Evolutionary conservation across 1,139 yeast genomes (phyloP), one percentile per base, ranked within the genome.

Genomic region (Nakaseomyces bracarensis): DNA sequence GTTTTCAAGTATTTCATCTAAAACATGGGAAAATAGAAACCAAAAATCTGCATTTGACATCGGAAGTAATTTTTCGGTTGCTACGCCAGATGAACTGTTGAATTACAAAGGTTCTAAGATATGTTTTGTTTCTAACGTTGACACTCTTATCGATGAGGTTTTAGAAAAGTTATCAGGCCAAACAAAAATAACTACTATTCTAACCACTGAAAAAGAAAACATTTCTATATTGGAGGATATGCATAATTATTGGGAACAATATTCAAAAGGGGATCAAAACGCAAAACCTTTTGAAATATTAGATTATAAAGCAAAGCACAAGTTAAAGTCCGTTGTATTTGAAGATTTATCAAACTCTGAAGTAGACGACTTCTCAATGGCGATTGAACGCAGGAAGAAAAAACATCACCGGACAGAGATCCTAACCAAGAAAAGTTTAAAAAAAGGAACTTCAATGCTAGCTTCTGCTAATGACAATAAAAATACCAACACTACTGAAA

Each of bases 1-100:
- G 97, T 83, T 91, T 91, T 79, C 94, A 0, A 75, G 89, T 1
- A 73, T 78, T 21, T 73, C 87, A 35, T 74, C 85, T 26, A 81
- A 82, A 52, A 82, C 80, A 42, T 86, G 96, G 91, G 95, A 85
- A 52, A 67, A 72, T 9, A 72, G 77, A 49, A 79, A 59, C 35
- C 55, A 77, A 42, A 75, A 75, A 43, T 75, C 82, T 2, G 96
- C 96, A 7, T 66, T 66, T 49, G 84, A 80, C 52, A 36, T 61
- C 25, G 79, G 83, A 46, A 66, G 80, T 23, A 68, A 77, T 55
- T 75, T 75, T 47, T 77, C 77, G 60, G 68, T 81, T 13, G 68
- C 79, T 20, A 74, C 75, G 36, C 72, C 82, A 2, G 69, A 68
- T 29, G 93, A 83, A 42, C 61, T 85, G 40, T 55, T 67, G 14